Evolutionary conservation across 495 filamentous ascomycete species (phyloP).

Genomic region (Penicillium diatomitis): DNA sequence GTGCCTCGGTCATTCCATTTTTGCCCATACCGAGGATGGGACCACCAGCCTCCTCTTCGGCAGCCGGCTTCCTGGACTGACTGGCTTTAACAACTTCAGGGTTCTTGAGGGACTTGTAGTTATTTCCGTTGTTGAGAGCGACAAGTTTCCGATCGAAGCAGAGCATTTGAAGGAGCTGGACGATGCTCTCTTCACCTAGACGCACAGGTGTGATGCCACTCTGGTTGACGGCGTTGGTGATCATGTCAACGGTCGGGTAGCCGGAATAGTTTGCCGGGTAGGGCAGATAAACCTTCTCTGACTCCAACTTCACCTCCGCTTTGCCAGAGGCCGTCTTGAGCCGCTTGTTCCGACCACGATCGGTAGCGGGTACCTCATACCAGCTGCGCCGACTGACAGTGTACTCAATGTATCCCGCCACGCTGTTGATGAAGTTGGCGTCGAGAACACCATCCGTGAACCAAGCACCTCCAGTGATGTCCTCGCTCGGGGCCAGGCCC

Average conservation of each 20-base stretch:
- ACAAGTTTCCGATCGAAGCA: slow-evolving; percentile 69
- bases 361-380: slow-evolving; percentile 37
- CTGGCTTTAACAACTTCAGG: slow-evolving; percentile 30
- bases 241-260: slow-evolving; percentile 68
- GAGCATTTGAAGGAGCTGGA: slow-evolving; percentile 74
- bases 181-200: slow-evolving; percentile 61
- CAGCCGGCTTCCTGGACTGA: slow-evolving; percentile 29
- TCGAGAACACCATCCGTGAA: slow-evolving; percentile 84
- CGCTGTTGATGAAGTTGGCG: slow-evolving; percentile 67
- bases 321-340: slow-evolving; percentile 36
- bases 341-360: slow-evolving; percentile 27
- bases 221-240: slow-evolving; percentile 61
- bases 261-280: slow-evolving; percentile 57
- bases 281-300: slow-evolving; percentile 41
- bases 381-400: slow-evolving; percentile 64
- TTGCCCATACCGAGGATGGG: slow-evolving; percentile 22
- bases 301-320: slow-evolving; percentile 22
- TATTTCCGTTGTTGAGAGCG: slow-evolving; percentile 35
- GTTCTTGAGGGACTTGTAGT: slow-evolving; percentile 41
- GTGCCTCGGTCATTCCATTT: slow-evolving; percentile 75
- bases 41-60: slow-evolving; percentile 21
- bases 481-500: slow-evolving; percentile 66
- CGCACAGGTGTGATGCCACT: slow-evolving; percentile 55
- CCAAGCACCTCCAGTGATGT: slow-evolving; percentile 88
- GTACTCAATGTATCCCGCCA: slow-evolving; percentile 59